Percentiles rank a stretch among this genome's conserved stretches.
These are phyloP conservation scores for Hericium coralloides DNA, from an alignment of 768 basidiomycete genomes.

Conservation along the genomic window DNA sequence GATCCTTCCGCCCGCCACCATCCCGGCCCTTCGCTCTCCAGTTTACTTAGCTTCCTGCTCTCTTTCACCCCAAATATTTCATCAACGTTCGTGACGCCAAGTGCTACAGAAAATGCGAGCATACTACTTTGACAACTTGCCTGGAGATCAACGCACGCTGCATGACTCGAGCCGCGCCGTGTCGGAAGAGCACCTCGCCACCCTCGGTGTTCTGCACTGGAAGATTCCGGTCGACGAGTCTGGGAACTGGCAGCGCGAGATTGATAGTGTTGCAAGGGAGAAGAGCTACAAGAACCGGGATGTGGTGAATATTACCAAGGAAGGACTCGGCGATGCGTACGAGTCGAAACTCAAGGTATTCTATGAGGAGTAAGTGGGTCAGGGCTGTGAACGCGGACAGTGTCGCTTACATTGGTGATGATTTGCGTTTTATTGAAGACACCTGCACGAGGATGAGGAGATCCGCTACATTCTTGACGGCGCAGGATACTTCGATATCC, in stretches of 20 bases:
- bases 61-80: not conserved
- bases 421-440: slow-evolving; percentile 38
- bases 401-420: too few relatives aligned
- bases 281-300: slow-evolving; percentile 80
- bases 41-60: too few relatives aligned
- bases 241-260: slow-evolving; percentile 35
- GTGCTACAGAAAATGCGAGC: slow-evolving; percentile 44
- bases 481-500: slow-evolving; percentile 84
- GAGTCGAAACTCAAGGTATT: slow-evolving; percentile 75
- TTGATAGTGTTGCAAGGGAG: slow-evolving; percentile 58
- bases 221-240: slow-evolving; percentile 48
- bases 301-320: slow-evolving; percentile 64
- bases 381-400: too few relatives aligned
- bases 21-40: too few relatives aligned
- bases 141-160: slow-evolving; percentile 71
- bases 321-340: slow-evolving; percentile 72
- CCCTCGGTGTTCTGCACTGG: slow-evolving; percentile 61
- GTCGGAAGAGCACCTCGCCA: slow-evolving; percentile 36
- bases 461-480: slow-evolving; percentile 83
- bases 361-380: slow-evolving; percentile 57
- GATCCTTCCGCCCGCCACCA: too few relatives aligned
- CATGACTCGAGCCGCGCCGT: slow-evolving; percentile 67
- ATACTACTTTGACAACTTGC: slow-evolving; percentile 65
- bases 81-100: not conserved
- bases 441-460: slow-evolving; percentile 94